Evolutionary conservation across 768 basidiomycete species (phyloP).

Genomic region (Suillus bovinus): DNA sequence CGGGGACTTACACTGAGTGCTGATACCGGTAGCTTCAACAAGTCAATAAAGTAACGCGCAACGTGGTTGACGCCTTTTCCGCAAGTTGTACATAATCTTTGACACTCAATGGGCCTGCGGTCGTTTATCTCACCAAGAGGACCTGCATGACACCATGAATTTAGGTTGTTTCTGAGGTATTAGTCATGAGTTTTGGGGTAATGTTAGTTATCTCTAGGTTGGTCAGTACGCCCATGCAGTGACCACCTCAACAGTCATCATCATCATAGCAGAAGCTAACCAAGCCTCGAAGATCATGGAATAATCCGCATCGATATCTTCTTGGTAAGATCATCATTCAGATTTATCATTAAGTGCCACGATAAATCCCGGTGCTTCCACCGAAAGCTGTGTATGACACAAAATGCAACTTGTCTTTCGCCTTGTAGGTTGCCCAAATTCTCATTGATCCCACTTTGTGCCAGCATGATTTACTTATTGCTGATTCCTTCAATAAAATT

Average conservation of each 20-base stretch:
- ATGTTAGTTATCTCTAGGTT: neutral
- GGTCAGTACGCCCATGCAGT: neutral
- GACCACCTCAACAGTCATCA: neutral
- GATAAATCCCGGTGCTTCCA: neutral
- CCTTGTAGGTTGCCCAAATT: no score
- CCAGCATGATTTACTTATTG: neutral
- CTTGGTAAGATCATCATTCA: neutral
- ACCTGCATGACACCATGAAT: neutral
- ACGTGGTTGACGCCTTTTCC: neutral
- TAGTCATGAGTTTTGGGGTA: neutral
- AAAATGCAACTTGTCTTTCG: neutral
- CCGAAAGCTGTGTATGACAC: neutral
- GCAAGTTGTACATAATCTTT: no score
- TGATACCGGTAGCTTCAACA: neutral
- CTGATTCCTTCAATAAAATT: neutral
- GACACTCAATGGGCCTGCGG: no score
- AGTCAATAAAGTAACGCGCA: neutral
- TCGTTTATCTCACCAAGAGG: neutral
- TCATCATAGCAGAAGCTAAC: neutral
- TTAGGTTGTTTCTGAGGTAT: neutral
- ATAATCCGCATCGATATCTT: neutral
- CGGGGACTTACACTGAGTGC: neutral
- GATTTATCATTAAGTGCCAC: no score
- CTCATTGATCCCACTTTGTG: neutral
- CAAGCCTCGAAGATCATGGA: no score